Evolutionary conservation across 2,329 filamentous ascomycete species (phyloP).

Genomic region (Calonectria henricotiae): DNA sequence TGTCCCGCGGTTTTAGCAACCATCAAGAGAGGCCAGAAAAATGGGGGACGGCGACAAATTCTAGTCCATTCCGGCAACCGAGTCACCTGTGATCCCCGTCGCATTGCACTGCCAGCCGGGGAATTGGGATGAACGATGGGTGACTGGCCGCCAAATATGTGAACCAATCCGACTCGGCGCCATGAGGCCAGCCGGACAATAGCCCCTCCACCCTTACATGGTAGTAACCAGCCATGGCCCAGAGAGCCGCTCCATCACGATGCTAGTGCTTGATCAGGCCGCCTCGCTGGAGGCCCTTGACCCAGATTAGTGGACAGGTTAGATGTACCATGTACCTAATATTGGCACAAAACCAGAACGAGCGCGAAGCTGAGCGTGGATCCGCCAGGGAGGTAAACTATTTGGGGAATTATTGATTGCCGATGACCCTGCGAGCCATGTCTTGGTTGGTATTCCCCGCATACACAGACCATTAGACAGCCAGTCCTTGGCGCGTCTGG

Average conservation of each 20-base stretch:
- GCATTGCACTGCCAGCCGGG: constrained; percentile 43
- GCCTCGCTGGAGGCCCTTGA: constrained; percentile 37
- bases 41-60: constrained; percentile 38
- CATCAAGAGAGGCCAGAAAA: constrained; percentile 27
- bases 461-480: background rate
- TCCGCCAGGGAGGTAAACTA: constrained; percentile 9
- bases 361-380: constrained; percentile 25
- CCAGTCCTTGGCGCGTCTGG: background rate
- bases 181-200: constrained; percentile 43
- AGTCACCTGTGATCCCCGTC: constrained; percentile 47
- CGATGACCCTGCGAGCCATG: constrained; percentile 9
- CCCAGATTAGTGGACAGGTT: constrained; percentile 25
- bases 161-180: constrained; percentile 44
- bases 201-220: constrained; percentile 43
- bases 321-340: constrained; percentile 23
- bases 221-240: constrained; percentile 48
- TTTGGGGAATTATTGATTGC: constrained; percentile 31
- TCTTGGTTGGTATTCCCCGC: constrained; percentile 13
- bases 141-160: constrained; percentile 49
- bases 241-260: constrained; percentile 53
- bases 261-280: constrained; percentile 51
- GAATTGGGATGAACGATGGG: constrained; percentile 44
- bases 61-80: constrained; percentile 44
- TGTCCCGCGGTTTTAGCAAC: constrained; percentile 33
- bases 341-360: constrained; percentile 13